These are phyloP conservation scores for Aciculosporium take DNA, from an alignment of 2,329 filamentous ascomycete genomes.

Conservation along the genomic window DNA sequence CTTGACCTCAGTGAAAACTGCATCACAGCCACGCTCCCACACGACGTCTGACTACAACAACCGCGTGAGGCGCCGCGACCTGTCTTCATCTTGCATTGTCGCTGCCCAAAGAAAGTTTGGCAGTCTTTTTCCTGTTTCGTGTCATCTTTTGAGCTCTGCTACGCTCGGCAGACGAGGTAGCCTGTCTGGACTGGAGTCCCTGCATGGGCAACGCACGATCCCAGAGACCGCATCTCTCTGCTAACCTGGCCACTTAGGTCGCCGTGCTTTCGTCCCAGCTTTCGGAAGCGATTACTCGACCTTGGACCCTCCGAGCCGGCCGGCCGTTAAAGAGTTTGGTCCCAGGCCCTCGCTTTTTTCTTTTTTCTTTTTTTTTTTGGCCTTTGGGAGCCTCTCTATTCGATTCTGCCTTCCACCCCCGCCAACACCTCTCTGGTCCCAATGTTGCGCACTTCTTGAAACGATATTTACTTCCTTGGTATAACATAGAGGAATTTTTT, in stretches of 20 bases:
- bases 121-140: neutral
- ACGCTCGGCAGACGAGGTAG: no score
- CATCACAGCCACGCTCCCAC: constrained; percentile 1
- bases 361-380: no score
- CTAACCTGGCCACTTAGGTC: constrained; percentile 6
- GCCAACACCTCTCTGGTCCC: neutral
- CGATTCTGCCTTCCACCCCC: no score
- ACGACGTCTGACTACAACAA: constrained; percentile 1
- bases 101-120: neutral
- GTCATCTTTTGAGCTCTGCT: neutral
- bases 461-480: constrained; percentile 7
- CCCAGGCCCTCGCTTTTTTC: no score
- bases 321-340: neutral
- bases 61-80: neutral
- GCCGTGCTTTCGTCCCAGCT: neutral
- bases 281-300: neutral
- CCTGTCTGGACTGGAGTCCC: neutral
- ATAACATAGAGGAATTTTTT: constrained; percentile 6
- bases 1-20: constrained; percentile 2
- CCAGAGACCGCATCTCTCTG: constrained; percentile 1
- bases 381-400: neutral
- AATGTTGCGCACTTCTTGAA: constrained; percentile 5
- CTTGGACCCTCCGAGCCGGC: neutral
- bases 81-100: neutral
- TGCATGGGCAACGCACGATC: neutral